A percentile compares a stretch with the other conserved stretches of the same genome.
Conservation (phyloP, 1,139 yeast genomes). For the Protomyces arabidopsidicola region DNA sequence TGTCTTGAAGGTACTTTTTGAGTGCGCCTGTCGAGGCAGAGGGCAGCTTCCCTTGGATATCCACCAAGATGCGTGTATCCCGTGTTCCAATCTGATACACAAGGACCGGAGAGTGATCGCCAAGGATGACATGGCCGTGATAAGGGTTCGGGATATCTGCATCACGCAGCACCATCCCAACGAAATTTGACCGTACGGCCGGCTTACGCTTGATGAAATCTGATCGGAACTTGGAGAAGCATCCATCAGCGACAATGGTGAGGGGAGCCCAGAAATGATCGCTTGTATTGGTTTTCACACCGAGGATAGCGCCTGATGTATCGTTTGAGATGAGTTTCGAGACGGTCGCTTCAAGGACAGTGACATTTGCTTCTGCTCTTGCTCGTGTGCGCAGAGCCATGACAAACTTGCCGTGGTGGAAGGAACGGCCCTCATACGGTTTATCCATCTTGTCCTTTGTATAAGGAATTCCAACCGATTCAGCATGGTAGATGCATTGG, state of each 20-base stretch:
- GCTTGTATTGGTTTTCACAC: constrained; percentile 48
- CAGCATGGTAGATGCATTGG: constrained; percentile 62
- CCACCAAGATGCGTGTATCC: constrained; percentile 86
- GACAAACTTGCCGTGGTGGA: constrained; percentile 88
- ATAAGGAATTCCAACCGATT: constrained; percentile 59
- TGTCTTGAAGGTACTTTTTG: constrained; percentile 53
- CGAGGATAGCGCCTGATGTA: constrained; percentile 54
- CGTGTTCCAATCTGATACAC: constrained; percentile 78
- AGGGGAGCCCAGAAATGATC: constrained; percentile 53
- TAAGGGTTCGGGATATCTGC: constrained; percentile 66
- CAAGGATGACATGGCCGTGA: constrained; percentile 88
- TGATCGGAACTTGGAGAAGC: constrained; percentile 85
- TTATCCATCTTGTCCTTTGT: constrained; percentile 44
- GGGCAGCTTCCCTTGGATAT: constrained; percentile 74
- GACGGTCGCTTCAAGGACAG: constrained; percentile 77
- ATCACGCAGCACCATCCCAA: constrained; percentile 70
- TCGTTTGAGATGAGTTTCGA: constrained; percentile 54
- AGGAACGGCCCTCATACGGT: constrained; percentile 54
- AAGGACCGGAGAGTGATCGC: constrained; percentile 79
- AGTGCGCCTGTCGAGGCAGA: constrained; percentile 57
- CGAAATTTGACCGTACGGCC: constrained; percentile 71
- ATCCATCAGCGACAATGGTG: constrained; percentile 86
- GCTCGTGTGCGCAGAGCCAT: constrained; percentile 58
- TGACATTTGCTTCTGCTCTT: constrained; percentile 43
- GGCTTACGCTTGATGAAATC: constrained; percentile 58